Base-by-base conservation (phyloP, 352 stramenopile species). In the Phytophthora quininea region DNA sequence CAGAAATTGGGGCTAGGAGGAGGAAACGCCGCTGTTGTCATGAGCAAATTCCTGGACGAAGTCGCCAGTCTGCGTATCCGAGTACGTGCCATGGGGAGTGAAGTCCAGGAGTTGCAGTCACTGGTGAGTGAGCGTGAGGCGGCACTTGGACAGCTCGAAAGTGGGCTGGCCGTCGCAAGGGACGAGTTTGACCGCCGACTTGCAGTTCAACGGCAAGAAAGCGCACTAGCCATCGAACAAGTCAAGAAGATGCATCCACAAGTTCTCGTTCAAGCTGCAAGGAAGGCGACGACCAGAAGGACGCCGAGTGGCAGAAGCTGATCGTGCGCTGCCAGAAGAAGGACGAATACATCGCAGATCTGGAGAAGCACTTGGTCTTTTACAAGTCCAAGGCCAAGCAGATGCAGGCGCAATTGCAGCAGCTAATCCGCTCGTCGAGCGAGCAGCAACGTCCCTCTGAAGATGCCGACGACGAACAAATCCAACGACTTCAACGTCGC, bases 371-470 rank as follows among this genome's bases (percentile, higher is more conserved):
- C 66, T 33, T 95, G 4, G 84, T 93, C 46, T 91, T 95, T 54
- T 95, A 93, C 83, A 93, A 95, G 58, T 82, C 84, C 15, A 95
- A 95, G 54, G 85, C 86, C 32, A 93, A 95, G 62, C 86, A 95
- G 60, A 89, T 92, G 80, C 88, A 95, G 52, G 58, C 68, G n/a
- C 88, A 95, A 67, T 60, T 95, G 12, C 83, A 91, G 69, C 83
- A 93, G 67, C 74, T 93, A 14, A 91, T 95, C 53, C 80, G 82
- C 0, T 78, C 84, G 42, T 91, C 82, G 29, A 74, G 45, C 61
- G 54, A 83, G 45, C 29, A 79, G 64, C 54, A 87, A 79, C 47
- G 51, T 68, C 15, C 40, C 54, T 37, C 35, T 4, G 54, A 63
- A 4, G 53, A 40, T 3, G 31, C 27, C 19, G 19, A 82, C 47